phyloP scores from a whole-genome alignment of 1,139 yeast genomes.

The Pneumocystis oryctolagi region DNA sequence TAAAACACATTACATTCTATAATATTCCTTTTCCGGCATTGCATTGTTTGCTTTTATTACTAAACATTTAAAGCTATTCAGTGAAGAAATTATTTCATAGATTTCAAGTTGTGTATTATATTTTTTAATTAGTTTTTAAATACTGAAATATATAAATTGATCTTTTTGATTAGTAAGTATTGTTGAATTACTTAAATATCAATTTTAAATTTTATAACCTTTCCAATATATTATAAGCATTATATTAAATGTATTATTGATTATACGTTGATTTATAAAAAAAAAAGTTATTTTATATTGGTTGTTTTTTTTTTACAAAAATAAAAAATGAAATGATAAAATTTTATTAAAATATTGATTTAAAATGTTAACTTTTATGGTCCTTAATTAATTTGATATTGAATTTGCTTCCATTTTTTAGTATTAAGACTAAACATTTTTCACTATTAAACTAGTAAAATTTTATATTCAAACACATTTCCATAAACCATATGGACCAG shows the following conservation, averaged over 20 bases:
- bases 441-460: not conserved
- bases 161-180: not conserved
- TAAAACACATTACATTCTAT: not conserved
- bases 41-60: not conserved
- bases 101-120: not conserved
- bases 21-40: not conserved
- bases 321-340: not conserved
- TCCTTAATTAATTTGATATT: not conserved
- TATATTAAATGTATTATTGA: not conserved
- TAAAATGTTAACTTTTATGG: not conserved
- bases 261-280: too few relatives aligned
- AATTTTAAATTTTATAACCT: too few relatives aligned
- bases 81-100: not conserved
- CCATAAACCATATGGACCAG: conserved; percentile 27
- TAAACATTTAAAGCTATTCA: not conserved
- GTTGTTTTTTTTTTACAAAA: not conserved
- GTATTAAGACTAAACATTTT: not conserved
- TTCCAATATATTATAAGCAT: not conserved
- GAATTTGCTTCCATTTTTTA: not conserved
- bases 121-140: too few relatives aligned
- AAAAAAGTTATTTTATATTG: too few relatives aligned
- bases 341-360: not conserved
- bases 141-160: too few relatives aligned
- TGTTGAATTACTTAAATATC: not conserved
- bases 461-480: not conserved